These are phyloP conservation scores for Amanita subjunquillea DNA, from an alignment of 768 basidiomycete species.

Conservation along the genomic window DNA sequence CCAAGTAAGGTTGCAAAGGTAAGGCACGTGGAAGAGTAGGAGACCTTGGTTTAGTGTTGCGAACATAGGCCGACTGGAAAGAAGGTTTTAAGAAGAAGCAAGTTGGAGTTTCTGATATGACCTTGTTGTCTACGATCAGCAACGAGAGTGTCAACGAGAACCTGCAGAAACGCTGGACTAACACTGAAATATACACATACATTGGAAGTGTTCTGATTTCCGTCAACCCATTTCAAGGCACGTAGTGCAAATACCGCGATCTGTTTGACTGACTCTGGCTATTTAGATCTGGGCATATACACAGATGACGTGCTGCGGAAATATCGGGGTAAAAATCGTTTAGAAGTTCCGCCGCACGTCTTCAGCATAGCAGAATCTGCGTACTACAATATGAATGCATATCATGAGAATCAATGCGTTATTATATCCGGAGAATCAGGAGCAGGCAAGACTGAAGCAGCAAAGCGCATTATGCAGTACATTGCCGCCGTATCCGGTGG, in stretches of 20 bases:
- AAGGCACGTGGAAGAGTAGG: slow-evolving; percentile 6
- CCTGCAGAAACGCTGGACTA: slow-evolving; percentile 91
- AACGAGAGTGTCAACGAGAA: slow-evolving; percentile 98
- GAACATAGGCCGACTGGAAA: slow-evolving; percentile 92
- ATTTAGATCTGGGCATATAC: slow-evolving; percentile 90
- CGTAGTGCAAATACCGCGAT: slow-evolving; percentile 5
- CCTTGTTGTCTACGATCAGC: slow-evolving; percentile 89
- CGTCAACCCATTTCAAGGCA: slow-evolving; percentile 97
- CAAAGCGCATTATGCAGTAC: slow-evolving; percentile 99
- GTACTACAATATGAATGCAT: slow-evolving; percentile 99
- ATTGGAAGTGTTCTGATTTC: slow-evolving; percentile 98
- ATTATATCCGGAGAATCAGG: slow-evolving; percentile 99
- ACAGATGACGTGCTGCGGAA: slow-evolving; percentile 77
- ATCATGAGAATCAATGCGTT: slow-evolving; percentile 99
- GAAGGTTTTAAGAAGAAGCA: slow-evolving; percentile 99
- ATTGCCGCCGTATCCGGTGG: slow-evolving; percentile 94
- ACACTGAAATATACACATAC: slow-evolving; percentile 96
- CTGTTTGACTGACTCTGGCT: neutral
- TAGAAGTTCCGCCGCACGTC: slow-evolving; percentile 97
- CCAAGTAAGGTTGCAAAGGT: slow-evolving; percentile 73
- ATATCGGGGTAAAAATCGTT: slow-evolving; percentile 94
- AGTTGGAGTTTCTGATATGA: slow-evolving; percentile 98
- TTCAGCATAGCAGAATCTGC: slow-evolving; percentile 94
- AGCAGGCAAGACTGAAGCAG: slow-evolving; percentile 98
- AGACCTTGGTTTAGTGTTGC: neutral